Evolutionary conservation across 257 asterid species (phyloP).

Genomic region (Penstemon eatonii): DNA sequence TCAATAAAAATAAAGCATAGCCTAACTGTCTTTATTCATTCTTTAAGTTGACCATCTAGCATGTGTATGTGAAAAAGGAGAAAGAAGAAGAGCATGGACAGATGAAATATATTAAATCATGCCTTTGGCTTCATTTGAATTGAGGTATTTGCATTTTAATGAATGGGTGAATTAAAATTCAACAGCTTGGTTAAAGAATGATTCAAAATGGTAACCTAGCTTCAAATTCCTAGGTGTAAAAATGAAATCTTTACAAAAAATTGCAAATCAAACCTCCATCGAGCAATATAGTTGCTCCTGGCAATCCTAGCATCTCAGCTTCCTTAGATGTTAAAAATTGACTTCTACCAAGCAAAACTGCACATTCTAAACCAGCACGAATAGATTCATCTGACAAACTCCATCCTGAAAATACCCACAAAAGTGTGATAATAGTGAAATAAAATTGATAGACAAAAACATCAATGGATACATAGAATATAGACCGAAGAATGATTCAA

Average conservation of each 20-base stretch:
- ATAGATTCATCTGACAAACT: slow-evolving; percentile 59
- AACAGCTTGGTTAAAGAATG: too few species aligned
- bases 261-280: slow-evolving; percentile 75
- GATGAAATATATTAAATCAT: slow-evolving; percentile 22
- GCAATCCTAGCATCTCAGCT: slow-evolving; percentile 66
- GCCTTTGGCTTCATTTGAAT: neutral
- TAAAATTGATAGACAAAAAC: slow-evolving; percentile 6
- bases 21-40: slow-evolving; percentile 8
- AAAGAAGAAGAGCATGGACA: neutral
- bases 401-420: slow-evolving; percentile 60
- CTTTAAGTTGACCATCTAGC: slow-evolving; percentile 7
- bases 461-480: neutral
- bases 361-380: slow-evolving; percentile 73
- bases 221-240: neutral
- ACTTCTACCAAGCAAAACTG: slow-evolving; percentile 75
- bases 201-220: neutral
- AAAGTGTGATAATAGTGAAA: slow-evolving; percentile 12
- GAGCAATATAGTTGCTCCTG: slow-evolving; percentile 62
- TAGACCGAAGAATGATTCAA: neutral
- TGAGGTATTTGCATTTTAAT: too few species aligned
- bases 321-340: slow-evolving; percentile 70
- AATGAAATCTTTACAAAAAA: slow-evolving; percentile 21
- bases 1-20: too few species aligned
- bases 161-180: too few species aligned
- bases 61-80: neutral